Evolutionary conservation across 495 filamentous ascomycete species (phyloP).

Genomic region (Extremus antarcticus): DNA sequence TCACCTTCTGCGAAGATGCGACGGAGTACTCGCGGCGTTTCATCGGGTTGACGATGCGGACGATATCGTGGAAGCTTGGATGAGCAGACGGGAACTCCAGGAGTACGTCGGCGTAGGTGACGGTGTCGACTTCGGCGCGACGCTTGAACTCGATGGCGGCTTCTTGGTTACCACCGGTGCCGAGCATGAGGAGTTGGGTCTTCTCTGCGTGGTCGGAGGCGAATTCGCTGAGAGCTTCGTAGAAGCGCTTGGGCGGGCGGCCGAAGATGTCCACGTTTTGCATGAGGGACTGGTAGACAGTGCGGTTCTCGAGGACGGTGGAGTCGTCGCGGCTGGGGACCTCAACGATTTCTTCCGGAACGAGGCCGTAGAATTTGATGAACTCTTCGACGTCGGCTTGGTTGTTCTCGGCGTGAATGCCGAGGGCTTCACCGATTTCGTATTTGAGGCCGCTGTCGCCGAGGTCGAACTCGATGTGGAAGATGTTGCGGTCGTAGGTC

Average conservation of each 20-base stretch:
- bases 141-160: conserved; percentile 92
- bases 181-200: conserved; percentile 64
- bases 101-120: conserved; percentile 85
- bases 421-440: conserved; percentile 95
- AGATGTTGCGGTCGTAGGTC: conserved; percentile 95
- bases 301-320: conserved; percentile 70
- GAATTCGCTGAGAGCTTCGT: conserved; percentile 81
- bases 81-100: conserved; percentile 81
- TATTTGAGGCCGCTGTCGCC: conserved; percentile 83
- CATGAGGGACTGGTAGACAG: conserved; percentile 80
- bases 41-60: conserved; percentile 76
- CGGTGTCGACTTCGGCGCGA: conserved; percentile 81
- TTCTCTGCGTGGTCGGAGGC: conserved; percentile 73
- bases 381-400: conserved; percentile 66
- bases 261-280: conserved; percentile 98
- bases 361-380: conserved; percentile 77
- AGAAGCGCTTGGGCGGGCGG: conserved; percentile 92
- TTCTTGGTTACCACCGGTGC: conserved; percentile 49
- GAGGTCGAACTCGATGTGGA: conserved; percentile 98
- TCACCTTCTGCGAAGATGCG: conserved; percentile 87
- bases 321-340: conserved; percentile 79
- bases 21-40: conserved; percentile 98
- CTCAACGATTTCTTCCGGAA: conserved; percentile 74
- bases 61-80: conserved; percentile 81
- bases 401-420: conserved; percentile 92